These are phyloP conservation scores for Ophiostoma sp. DNA, from an alignment of 2,329 filamentous ascomycete species.

Conservation along the genomic window DNA sequence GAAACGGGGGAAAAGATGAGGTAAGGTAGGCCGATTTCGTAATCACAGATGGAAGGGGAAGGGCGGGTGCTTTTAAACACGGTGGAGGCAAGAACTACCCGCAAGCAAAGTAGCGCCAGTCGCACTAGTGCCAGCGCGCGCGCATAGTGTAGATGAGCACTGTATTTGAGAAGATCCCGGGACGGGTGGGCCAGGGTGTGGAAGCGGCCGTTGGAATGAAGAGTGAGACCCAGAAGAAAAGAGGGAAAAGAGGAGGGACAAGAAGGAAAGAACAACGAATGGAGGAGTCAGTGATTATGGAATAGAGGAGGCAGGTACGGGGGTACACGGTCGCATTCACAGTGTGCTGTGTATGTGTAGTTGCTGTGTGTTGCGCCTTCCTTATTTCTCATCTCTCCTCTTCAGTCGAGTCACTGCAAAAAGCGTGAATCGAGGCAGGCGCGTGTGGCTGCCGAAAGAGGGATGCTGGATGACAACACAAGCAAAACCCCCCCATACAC, in stretches of 20 bases:
- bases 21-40: constrained; percentile 32
- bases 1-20: constrained; percentile 28
- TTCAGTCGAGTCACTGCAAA: neutral
- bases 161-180: constrained; percentile 13
- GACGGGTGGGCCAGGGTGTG: constrained; percentile 2
- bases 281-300: neutral
- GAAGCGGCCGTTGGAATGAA: constrained; percentile 12
- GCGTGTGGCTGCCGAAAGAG: neutral
- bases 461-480: neutral
- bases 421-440: neutral
- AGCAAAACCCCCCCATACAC: neutral
- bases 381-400: neutral
- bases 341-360: neutral
- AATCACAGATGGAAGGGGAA: constrained; percentile 27
- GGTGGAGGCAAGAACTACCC: constrained; percentile 13
- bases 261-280: neutral
- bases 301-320: neutral
- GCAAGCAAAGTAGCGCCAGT: constrained; percentile 11
- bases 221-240: constrained; percentile 15
- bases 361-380: neutral
- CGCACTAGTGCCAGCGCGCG: constrained; percentile 21
- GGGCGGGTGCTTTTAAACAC: constrained; percentile 28
- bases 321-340: neutral
- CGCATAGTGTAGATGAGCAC: constrained; percentile 16
- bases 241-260: neutral